Conservation (phyloP, 345 rosid species). For the Noccaea caerulescens region DNA sequence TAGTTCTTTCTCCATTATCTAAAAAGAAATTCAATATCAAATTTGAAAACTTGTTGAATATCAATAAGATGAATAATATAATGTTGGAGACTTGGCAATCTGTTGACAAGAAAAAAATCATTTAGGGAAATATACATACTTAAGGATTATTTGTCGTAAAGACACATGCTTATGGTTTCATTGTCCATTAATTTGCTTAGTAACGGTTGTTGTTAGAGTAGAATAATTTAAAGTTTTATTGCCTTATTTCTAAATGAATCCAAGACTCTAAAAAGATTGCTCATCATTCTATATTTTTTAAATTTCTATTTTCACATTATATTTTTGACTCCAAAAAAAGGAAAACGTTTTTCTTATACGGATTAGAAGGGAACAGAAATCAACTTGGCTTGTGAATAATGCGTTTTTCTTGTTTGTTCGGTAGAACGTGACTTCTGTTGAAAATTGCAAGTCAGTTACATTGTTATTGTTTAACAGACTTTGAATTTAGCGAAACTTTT, state of each 20-base stretch:
- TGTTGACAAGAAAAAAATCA: not conserved
- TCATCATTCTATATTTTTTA: not conserved
- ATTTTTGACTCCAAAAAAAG: not conserved
- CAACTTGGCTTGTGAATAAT: not conserved
- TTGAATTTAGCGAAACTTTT: constrained; percentile 5
- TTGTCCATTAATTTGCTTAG: not conserved
- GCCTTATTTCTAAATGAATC: not conserved
- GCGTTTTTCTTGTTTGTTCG: not conserved
- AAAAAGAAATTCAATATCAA: not conserved
- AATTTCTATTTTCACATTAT: not conserved
- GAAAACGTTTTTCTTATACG: not conserved
- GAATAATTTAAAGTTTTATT: not conserved
- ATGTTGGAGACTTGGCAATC: not conserved
- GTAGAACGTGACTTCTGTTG: constrained; percentile 17
- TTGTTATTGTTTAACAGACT: constrained; percentile 31
- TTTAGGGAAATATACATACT: not conserved
- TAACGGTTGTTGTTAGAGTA: not conserved
- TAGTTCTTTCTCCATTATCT: constrained; percentile 37
- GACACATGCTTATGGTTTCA: not conserved
- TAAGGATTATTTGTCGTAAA: not conserved
- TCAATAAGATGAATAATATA: not conserved
- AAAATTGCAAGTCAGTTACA: constrained; percentile 14
- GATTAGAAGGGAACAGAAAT: not conserved
- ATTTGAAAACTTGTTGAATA: not conserved
- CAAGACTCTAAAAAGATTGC: not conserved